Percentiles rank a stretch among this genome's conserved stretches.
Evolutionary conservation across 73 alveolate species (phyloP).

Genomic region (Paramecium primaurelia): DNA sequence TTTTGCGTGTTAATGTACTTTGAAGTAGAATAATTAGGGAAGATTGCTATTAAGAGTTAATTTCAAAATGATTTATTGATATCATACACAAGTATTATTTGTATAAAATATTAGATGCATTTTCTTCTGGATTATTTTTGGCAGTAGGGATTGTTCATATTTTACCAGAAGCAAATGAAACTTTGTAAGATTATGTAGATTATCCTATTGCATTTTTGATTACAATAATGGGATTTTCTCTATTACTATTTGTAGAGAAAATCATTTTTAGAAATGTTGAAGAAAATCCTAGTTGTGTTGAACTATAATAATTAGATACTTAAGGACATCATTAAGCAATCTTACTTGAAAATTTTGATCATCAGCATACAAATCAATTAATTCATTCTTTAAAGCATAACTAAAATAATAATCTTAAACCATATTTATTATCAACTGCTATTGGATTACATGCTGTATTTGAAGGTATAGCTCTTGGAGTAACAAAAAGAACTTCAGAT

Average conservation of each 20-base stretch:
- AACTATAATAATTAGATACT: neutral
- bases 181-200: neutral
- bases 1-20: neutral
- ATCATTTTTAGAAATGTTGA: neutral
- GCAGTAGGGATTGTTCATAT: constrained; percentile 79
- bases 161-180: constrained; percentile 74
- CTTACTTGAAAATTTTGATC: neutral
- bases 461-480: constrained; percentile 65
- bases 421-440: constrained; percentile 47
- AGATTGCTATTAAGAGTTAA: neutral
- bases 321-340: neutral
- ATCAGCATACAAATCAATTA: neutral
- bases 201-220: neutral
- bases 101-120: constrained; percentile 54
- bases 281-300: neutral
- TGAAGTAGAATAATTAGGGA: neutral
- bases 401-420: neutral
- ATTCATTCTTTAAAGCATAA: neutral
- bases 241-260: constrained; percentile 43
- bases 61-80: neutral
- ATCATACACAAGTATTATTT: neutral
- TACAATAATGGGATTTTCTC: neutral
- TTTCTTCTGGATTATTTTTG: constrained; percentile 78
- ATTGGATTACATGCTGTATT: constrained; percentile 64
- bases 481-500: neutral